phyloP scores from a whole-genome alignment of 73 alveolate species.

The Paramecium sonneborni region DNA sequence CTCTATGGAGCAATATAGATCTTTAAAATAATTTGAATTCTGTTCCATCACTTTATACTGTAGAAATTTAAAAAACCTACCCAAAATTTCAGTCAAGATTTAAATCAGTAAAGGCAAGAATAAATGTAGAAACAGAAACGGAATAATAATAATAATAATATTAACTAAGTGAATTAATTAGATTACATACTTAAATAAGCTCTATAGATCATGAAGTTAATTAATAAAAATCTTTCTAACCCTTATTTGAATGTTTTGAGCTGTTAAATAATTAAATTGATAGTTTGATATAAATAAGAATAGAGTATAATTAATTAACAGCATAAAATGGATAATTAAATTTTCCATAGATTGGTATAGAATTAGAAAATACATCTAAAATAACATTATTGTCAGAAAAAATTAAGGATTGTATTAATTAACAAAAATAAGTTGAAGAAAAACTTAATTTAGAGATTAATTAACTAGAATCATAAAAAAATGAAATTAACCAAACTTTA shows the following conservation, averaged over 20 bases:
- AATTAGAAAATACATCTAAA: not conserved
- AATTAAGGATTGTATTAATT: not conserved
- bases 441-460: not conserved
- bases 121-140: not conserved
- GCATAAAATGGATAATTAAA: not conserved
- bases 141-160: not conserved
- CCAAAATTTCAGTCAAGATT: not conserved
- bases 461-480: not conserved
- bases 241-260: not conserved
- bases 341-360: not conserved
- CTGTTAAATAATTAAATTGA: not conserved
- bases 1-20: not conserved
- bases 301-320: not conserved
- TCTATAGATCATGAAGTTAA: not conserved
- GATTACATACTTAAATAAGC: not conserved
- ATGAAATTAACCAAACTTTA: not conserved
- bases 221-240: not conserved
- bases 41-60: not conserved
- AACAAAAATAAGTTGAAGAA: not conserved
- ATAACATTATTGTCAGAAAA: not conserved
- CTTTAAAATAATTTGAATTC: not conserved
- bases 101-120: not conserved
- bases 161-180: not conserved
- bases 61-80: not conserved
- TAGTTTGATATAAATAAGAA: not conserved